phyloP scores from a whole-genome alignment of 306 rosid genomes.

The Casuarina cunninghamiana region DNA sequence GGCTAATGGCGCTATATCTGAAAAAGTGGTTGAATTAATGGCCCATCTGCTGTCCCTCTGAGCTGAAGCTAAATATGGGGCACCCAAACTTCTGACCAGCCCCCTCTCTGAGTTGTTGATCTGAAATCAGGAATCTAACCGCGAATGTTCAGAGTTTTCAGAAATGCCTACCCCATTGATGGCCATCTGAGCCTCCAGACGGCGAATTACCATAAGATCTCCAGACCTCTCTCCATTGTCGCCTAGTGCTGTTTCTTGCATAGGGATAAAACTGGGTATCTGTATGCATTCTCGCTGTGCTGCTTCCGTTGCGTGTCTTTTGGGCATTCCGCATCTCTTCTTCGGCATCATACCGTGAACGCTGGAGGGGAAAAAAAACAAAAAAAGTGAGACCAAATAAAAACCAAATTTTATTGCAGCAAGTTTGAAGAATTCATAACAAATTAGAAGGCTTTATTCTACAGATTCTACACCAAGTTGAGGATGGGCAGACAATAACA shows the following conservation, averaged over 20 bases:
- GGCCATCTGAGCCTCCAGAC: conserved; percentile 55
- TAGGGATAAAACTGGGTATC: conserved; percentile 59
- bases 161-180: conserved; percentile 52
- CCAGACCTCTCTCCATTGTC: conserved; percentile 73
- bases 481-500: not conserved
- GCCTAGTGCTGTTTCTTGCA: conserved; percentile 58
- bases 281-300: conserved; percentile 53
- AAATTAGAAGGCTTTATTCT: not conserved
- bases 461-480: not conserved
- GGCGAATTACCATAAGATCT: conserved; percentile 56
- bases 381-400: conserved; percentile 21
- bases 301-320: conserved; percentile 65
- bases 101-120: conserved; percentile 21
- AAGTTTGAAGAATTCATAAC: not conserved
- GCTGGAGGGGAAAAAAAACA: conserved; percentile 39
- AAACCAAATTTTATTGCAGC: conserved; percentile 1
- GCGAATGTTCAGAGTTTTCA: conserved; percentile 29
- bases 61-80: conserved; percentile 21
- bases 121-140: conserved; percentile 29
- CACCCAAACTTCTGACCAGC: conserved; percentile 18
- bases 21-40: conserved; percentile 12
- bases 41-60: conserved; percentile 15
- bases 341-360: conserved; percentile 77
- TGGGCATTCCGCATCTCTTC: conserved; percentile 82
- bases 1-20: not conserved